These are phyloP conservation scores for Cordyceps cicadae DNA, from an alignment of 2,329 filamentous ascomycete genomes.

Conservation along the genomic window DNA sequence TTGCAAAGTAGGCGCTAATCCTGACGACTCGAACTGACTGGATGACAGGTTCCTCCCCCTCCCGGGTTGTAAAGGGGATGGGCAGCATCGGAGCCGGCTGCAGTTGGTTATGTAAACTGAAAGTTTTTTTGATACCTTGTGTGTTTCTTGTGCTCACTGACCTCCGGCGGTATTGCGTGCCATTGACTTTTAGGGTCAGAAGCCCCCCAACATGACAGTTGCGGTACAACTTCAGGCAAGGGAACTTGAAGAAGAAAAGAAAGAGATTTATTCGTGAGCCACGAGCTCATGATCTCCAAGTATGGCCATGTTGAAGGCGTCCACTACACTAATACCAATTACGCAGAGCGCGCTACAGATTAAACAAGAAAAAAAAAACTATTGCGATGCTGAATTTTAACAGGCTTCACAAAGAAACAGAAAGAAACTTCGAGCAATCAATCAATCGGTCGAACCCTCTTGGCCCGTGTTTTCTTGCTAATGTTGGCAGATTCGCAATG, in stretches of 20 bases:
- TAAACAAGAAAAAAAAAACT: neutral
- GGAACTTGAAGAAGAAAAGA: neutral
- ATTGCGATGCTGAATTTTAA: neutral
- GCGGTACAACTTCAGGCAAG: neutral
- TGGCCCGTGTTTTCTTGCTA: neutral
- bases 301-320: neutral
- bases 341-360: slow-evolving; percentile 6
- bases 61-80: slow-evolving; percentile 37
- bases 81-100: neutral
- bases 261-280: neutral
- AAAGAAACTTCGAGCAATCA: neutral
- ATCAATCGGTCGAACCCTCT: neutral
- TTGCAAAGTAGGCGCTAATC: neutral
- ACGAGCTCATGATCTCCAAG: slow-evolving; percentile 2
- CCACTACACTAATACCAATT: slow-evolving; percentile 6
- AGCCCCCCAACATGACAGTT: neutral
- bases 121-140: too few species aligned
- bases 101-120: too few species aligned
- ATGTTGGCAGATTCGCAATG: slow-evolving; percentile 3
- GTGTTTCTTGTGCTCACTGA: slow-evolving; percentile 7
- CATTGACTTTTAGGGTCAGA: slow-evolving; percentile 10
- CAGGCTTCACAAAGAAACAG: neutral
- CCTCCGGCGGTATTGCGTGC: neutral
- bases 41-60: slow-evolving; percentile 44
- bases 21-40: slow-evolving; percentile 12